Percentiles rank a stretch among this genome's conserved stretches.
Conservation (phyloP, 23 red algal genomes). For the Cyanidium caldarium region DNA sequence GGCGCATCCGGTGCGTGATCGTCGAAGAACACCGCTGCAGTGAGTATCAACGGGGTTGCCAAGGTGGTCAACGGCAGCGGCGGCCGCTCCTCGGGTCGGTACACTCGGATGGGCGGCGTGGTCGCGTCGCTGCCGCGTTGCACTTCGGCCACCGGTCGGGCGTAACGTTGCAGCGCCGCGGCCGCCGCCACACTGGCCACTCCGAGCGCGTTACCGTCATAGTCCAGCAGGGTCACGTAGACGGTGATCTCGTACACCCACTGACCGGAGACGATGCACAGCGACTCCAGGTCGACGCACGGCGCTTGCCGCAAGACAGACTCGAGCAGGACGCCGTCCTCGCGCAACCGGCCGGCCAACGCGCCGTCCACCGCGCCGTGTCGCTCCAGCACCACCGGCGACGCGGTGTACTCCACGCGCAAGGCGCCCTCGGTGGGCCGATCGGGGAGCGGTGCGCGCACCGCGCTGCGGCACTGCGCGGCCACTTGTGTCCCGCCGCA, state of each 20-base stretch:
- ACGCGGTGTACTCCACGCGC: conserved; percentile 24
- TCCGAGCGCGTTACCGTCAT: conserved; percentile 54
- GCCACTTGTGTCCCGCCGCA: background rate
- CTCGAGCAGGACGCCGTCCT: conserved; percentile 20
- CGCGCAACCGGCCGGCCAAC: conserved; percentile 7
- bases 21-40: background rate
- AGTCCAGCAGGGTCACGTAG: conserved; percentile 41
- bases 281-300: conserved; percentile 45
- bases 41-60: background rate
- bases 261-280: conserved; percentile 58
- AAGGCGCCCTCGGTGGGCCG: conserved; percentile 40
- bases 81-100: background rate
- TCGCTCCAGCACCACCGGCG: conserved; percentile 6
- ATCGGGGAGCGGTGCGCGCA: conserved; percentile 15
- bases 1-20: background rate
- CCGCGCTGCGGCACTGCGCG: no score
- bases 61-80: background rate
- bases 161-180: conserved; percentile 47
- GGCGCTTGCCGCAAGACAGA: conserved; percentile 29
- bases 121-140: background rate
- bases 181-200: conserved; percentile 41
- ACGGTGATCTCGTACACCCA: conserved; percentile 66
- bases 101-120: background rate
- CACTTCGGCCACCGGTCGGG: conserved; percentile 61
- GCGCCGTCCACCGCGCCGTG: conserved; percentile 17